Evolutionary conservation across 2,329 filamentous ascomycete genomes (phyloP), one percentile per base, ranked within the genome.

Genomic region (Ceratocystis ficicola): DNA sequence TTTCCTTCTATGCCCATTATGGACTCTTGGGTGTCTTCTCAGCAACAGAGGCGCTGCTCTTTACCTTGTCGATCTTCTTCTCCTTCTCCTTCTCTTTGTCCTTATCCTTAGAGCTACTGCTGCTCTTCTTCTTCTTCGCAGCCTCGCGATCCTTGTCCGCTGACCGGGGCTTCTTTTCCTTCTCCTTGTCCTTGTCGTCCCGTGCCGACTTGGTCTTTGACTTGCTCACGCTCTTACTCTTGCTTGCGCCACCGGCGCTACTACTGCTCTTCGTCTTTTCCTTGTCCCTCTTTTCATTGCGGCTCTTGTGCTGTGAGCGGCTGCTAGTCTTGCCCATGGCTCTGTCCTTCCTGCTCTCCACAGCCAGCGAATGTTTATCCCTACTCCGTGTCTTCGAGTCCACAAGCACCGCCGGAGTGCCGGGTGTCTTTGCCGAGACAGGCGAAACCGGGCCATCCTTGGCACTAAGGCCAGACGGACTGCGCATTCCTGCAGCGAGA

Each of bases 161-260:
- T 30, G 62, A 52, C 25, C 62, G 28, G 28, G 70, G 69, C 6
- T 64, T 50, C 17, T 68, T 66, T 5, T 67, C 65, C 6, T 68
- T 66, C 2, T 55, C 65, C 8, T 69, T 52, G 5, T 68, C 44
- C 59, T 62, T 62, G 36, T 22, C 32, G 25, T 36, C 55, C 17
- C 55, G 25, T 12, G 55, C 28, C 17, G 28, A n/a, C 63, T n/a
- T 68, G 28, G 25, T 30, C 55, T 28, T 25, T 5, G 28, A 4
- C 55, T 59, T 59, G 15, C 15, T 30, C 25, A 30, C 55, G 6
- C 20, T 30, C 55, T 52, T 52, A n/a, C 28, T 59, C 28, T 59
- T 59, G 28, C 28, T 36, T n/a, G 28, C n/a, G 5, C 8, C 55
- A 20, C 22, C 55, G 15, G 12, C 28, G 15, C 55, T 59, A 17